Base-by-base conservation (phyloP, 306 rosid species). In the Alnus rubra region DNA sequence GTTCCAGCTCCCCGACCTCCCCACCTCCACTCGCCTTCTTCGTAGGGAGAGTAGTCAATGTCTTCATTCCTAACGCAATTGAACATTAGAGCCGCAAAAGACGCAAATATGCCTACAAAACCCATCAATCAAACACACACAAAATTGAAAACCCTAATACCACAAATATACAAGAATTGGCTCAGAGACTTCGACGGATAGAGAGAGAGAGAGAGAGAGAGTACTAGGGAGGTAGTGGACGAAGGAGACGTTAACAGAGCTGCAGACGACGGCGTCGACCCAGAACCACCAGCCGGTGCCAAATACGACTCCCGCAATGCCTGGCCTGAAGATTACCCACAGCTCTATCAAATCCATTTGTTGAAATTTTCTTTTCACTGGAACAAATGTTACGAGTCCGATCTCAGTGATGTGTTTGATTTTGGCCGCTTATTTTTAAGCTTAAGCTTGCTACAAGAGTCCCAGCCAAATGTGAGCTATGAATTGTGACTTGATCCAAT, bases 261-360 rank as follows among this genome's bases (percentile, higher is more conserved):
- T 95, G 87, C 99, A 93, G 44, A 95, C 97, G 69, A 95, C 98
- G 85, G 99, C 99, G 82, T 95, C 99, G 1, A 93, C 89, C 99
- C 99, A 95, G 86, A 95, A 91, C 99, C 99, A 93, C 99, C 99
- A 95, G 7, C 97, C 99, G 70, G 94, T 89, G 47, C 97, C 99
- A 77, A 93, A 95, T 48, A 95, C 84, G 2, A 93, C 96, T 7
- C 99, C 99, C 3, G 99, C 91, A 37, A 95, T 85, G 8, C 97
- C 99, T 10, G 99, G 96, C 69, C 99, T 98, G 74, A 95, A 95
- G 85, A 95, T 93, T 47, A 93, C 97, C 99, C 99, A 91, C 30
- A 93, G 48, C 84, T 95, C 99, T 74, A 77, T 12, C 50, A 95
- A 82, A 84, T 95, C 99, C 99, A 95, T 78, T 16, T 67, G 18